phyloP scores from a whole-genome alignment of 2,329 filamentous ascomycete genomes.

The Ceratocystis papillata region DNA sequence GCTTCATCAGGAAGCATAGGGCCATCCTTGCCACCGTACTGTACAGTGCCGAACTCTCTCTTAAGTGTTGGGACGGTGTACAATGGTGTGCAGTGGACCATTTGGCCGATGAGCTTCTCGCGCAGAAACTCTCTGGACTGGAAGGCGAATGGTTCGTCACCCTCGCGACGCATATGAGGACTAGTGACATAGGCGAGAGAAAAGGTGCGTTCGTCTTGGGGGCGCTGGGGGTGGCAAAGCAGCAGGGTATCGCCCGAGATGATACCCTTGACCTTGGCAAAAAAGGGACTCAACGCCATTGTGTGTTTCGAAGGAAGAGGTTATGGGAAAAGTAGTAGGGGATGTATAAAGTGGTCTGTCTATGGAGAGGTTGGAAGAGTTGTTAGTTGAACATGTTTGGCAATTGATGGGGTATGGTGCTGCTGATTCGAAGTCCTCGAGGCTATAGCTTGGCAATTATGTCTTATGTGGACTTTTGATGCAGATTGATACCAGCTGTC shows the following conservation, averaged over 20 bases:
- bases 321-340: constrained; percentile 26
- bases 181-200: constrained; percentile 88
- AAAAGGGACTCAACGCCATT: constrained; percentile 37
- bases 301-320: constrained; percentile 12
- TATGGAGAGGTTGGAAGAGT: constrained; percentile 27
- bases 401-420: neutral
- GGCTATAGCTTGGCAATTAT: neutral
- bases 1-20: constrained; percentile 68
- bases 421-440: neutral
- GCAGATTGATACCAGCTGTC: neutral
- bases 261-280: constrained; percentile 81
- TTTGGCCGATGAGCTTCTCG: constrained; percentile 72
- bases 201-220: constrained; percentile 70
- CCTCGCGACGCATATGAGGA: constrained; percentile 75
- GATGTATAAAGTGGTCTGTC: constrained; percentile 29
- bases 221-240: constrained; percentile 69
- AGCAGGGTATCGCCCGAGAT: constrained; percentile 88
- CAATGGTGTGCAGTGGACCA: constrained; percentile 70
- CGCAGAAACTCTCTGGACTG: constrained; percentile 90
- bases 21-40: constrained; percentile 63
- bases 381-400: constrained; percentile 9
- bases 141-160: constrained; percentile 86
- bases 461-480: neutral
- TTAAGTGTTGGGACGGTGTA: constrained; percentile 80
- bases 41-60: constrained; percentile 76